Base-by-base conservation (phyloP, 1,139 yeast genomes). In the Candida sp. region DNA sequence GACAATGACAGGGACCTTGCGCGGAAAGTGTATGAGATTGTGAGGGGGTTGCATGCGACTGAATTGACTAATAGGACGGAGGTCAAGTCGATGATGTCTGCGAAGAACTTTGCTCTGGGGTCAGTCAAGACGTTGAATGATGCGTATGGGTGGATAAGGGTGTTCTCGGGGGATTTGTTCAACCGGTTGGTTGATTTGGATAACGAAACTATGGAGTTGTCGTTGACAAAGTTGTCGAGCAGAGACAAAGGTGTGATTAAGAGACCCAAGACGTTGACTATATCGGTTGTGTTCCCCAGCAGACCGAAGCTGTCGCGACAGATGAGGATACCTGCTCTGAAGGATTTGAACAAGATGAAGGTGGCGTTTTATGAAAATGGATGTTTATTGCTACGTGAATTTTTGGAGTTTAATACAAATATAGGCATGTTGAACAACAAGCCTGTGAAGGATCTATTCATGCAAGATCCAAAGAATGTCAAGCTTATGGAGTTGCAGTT, bases 61-160 rank as follows among this genome's bases (percentile, higher is more conserved):
- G 86, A 84, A 41, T 70, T 94, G 7, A 74, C 79, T 11, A 75
- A 81, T 22, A 73, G 88, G 50, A 80, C 86, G 0, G 84, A 85
- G 37, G 78, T 90, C 23, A 91, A 92, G 63, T 87, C 96, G 1
- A 92, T 94, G 98, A 85, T 86, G 71, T 88, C 98, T 0, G 84
- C 88, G 47, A 94, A 94, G 63, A 90, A 92, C 60, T 86, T 94
- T 65, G 68, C 85, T 51, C 76, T 58, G 1, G 61, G 81, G 0
- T 70, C 69, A n/a, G 81, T 88, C 0, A 69, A 67, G 6, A 75
- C 77, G 1, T 58, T 80, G 2, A 72, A 71, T 2, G 97, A 91
- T 59, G 84, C 90, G 26, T 62, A 75, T 5, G 87, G 85, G 34
- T 94, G 99, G 99, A 70, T 93, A 7, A 83, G 79, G 44, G 96